Evolutionary conservation across 495 filamentous ascomycete species (phyloP).

Genomic region (Penicillium psychrofluorescens): DNA sequence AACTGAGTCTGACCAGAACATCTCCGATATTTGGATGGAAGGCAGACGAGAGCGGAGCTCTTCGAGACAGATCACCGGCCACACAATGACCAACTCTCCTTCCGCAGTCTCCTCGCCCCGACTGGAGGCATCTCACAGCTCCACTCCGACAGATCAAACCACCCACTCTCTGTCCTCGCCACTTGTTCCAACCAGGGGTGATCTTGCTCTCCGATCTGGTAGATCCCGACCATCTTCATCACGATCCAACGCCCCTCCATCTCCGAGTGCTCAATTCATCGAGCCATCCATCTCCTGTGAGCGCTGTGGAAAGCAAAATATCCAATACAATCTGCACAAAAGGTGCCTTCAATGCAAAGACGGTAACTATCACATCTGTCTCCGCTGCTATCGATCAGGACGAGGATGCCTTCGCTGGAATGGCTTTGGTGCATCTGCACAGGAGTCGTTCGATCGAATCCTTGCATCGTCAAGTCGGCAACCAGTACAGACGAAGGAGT

Average conservation of each 20-base stretch:
- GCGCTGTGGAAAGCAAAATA: conserved; percentile 54
- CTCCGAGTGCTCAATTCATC: conserved; percentile 41
- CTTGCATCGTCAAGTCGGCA: conserved; percentile 35
- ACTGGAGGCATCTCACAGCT: neutral
- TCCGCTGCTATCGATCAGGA: conserved; percentile 66
- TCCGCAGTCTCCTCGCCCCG: conserved; percentile 5
- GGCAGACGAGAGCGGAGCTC: conserved; percentile 20
- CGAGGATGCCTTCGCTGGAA: conserved; percentile 73
- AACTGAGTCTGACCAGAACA: conserved; percentile 29
- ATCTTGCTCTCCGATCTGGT: neutral
- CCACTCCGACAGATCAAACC: conserved; percentile 3
- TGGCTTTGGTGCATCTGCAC: conserved; percentile 63
- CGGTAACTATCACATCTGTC: conserved; percentile 71
- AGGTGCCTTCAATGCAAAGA: conserved; percentile 61
- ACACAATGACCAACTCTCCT: conserved; percentile 17
- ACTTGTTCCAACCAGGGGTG: conserved; percentile 15
- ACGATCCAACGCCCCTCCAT: conserved; percentile 19
- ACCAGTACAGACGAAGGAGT: conserved; percentile 30
- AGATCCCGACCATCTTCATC: conserved; percentile 29
- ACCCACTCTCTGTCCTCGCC: conserved; percentile 9
- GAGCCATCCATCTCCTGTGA: conserved; percentile 71
- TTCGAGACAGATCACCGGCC: conserved; percentile 10
- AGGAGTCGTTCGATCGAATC: conserved; percentile 45
- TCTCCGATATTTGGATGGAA: conserved; percentile 24
- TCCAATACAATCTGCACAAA: conserved; percentile 78